Evolutionary conservation across 2,329 filamentous ascomycete species (phyloP), one percentile per base, ranked within the genome.

Genomic region (Sphaerulina musiva): DNA sequence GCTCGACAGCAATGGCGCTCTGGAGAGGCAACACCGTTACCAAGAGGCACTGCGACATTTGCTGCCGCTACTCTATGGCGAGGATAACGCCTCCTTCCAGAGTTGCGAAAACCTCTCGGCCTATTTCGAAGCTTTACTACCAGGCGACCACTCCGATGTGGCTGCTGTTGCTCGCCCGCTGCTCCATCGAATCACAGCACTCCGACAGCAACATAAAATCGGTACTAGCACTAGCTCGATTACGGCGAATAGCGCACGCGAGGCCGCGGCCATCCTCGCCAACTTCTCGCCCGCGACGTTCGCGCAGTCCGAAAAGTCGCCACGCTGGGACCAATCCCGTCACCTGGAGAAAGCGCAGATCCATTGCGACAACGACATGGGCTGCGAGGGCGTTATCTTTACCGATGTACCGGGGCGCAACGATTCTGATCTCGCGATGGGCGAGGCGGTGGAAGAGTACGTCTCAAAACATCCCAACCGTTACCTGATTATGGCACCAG

Each of bases 361-460:
- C 1, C 55, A 56, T 23, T 40, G 42, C 36, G 39, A 59, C 9
- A 46, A 51, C 23, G 43, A 51, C 14, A 36, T 65, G 11, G 58
- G 62, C n/a, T 47, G 57, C 6, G 49, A 42, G 3, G 62, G 62
- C 6, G 26, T 60, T 2, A 34, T 55, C 2, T 23, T 64, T 20
- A 56, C 61, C 3, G 63, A 65, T 43, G 46, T 55, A 2, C 59
- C 63, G 1, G 63, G 62, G 1, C 47, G 47, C n/a, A 49, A 49
- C 2, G 47, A 49, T 34, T 38, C 47, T 4, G 47, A 49, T 3
- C 2, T 26, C 2, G 47, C 14, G 0, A 20, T 49, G 47, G 12
- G 4, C 4, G 23, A 34, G 6, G 32, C 42, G 47, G 40, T 43
- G 1, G 39, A 43, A 38, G 3, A 12, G 1, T 49, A 49, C 5